A percentile compares a stretch with the other conserved stretches of the same genome.
Evolutionary conservation across 345 rosid species (phyloP).

Genomic region (Viola odorata): DNA sequence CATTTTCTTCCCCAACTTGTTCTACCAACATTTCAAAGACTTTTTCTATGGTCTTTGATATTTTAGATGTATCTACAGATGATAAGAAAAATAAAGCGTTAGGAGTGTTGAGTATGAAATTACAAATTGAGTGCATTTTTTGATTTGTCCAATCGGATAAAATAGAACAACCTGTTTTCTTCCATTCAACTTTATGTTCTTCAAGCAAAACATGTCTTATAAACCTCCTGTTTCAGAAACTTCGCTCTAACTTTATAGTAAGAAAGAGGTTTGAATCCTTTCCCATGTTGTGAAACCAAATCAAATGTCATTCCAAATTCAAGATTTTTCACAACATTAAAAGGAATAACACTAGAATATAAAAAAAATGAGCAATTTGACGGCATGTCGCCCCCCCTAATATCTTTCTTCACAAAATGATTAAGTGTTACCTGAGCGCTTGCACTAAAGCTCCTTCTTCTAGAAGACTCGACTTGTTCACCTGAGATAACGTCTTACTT

Average conservation of each 20-base stretch:
- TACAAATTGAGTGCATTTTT: not conserved
- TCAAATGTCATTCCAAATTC: not conserved
- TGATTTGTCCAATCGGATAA: slow-evolving; percentile 3
- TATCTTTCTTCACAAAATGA: not conserved
- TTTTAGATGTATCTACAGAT: slow-evolving; percentile 1
- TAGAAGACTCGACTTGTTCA: too few species aligned
- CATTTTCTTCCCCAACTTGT: not conserved
- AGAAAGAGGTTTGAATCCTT: too few species aligned
- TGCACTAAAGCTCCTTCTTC: not conserved
- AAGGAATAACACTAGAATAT: not conserved
- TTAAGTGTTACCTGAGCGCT: not conserved
- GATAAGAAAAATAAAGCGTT: slow-evolving; percentile 3
- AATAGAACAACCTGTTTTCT: not conserved
- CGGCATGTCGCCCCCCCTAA: not conserved
- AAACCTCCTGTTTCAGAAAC: too few species aligned
- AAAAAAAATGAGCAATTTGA: not conserved
- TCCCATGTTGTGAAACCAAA: too few species aligned
- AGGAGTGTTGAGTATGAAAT: slow-evolving; percentile 5
- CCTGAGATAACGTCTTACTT: too few species aligned
- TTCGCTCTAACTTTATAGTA: too few species aligned
- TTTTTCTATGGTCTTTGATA: too few species aligned
- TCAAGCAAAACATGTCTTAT: too few species aligned
- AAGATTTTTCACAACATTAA: not conserved
- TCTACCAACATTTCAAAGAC: slow-evolving; percentile 4
- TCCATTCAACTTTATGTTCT: too few species aligned